A percentile compares a stretch with the other conserved stretches of the same genome.
phyloP scores from a whole-genome alignment of 2,329 filamentous ascomycete genomes.

The Lizonia empirigonia region DNA sequence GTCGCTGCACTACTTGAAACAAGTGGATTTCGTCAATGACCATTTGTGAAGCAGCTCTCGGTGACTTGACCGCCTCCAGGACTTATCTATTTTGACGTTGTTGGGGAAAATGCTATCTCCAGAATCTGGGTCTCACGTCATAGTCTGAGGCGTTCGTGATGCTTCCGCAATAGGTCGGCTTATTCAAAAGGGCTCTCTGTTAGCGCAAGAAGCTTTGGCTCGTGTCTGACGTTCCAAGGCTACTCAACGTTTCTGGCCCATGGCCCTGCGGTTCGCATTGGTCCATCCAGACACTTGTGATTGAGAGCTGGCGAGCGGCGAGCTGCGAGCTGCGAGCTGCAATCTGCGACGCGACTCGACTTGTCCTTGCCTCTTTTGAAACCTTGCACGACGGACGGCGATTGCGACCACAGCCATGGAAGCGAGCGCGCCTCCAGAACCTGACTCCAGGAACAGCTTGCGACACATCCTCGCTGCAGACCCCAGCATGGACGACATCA shows the following conservation, averaged over 20 bases:
- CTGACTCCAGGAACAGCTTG: conserved; percentile 48
- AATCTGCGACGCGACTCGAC: no score
- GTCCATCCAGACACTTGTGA: conserved; percentile 15
- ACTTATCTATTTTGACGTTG: no score
- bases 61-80: no score
- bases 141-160: conserved; percentile 14
- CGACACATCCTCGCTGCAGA: conserved; percentile 48
- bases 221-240: conserved; percentile 13
- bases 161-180: conserved; percentile 14
- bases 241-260: conserved; percentile 13
- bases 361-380: conserved; percentile 25
- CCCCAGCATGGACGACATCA: conserved; percentile 44
- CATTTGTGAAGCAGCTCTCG: no score
- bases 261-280: conserved; percentile 13
- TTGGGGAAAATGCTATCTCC: no score
- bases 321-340: no score
- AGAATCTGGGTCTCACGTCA: conserved; percentile 9
- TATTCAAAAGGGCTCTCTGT: conserved; percentile 9
- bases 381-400: conserved; percentile 22
- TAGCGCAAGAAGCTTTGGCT: conserved; percentile 20
- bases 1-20: no score
- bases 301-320: conserved; percentile 13
- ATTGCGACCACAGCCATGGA: conserved; percentile 24
- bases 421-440: conserved; percentile 36
- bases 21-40: no score